A percentile compares a stretch with the other conserved stretches of the same genome.
These are phyloP conservation scores for Zoysia pacifica DNA, from an alignment of 176 grass and related monocot species.

Conservation along the genomic window DNA sequence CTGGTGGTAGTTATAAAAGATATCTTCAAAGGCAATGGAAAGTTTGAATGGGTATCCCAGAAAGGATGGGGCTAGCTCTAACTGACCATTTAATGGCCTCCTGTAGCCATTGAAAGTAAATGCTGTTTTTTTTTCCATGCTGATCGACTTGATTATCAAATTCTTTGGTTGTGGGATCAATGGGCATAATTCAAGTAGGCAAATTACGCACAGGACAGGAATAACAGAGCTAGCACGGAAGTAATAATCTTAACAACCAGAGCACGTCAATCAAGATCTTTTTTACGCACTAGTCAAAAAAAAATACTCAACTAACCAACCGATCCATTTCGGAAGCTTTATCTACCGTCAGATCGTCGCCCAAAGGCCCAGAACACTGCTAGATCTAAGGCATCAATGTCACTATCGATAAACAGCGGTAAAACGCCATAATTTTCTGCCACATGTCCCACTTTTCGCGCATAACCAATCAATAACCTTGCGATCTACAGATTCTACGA, in stretches of 20 bases:
- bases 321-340: no score
- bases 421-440: neutral
- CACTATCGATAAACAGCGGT: neutral
- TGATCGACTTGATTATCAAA: neutral
- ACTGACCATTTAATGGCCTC: no score
- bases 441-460: neutral
- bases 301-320: neutral
- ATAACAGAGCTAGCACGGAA: no score
- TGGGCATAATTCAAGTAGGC: neutral
- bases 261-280: neutral
- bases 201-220: neutral
- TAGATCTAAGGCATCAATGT: conserved; percentile 15
- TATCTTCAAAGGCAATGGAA: neutral
- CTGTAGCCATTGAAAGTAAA: neutral
- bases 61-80: neutral
- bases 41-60: neutral
- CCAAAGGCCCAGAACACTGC: neutral
- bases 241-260: neutral
- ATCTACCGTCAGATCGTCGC: neutral
- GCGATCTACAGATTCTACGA: conserved; percentile 25
- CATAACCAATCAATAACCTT: neutral
- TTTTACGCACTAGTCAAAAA: neutral
- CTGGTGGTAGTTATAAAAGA: neutral
- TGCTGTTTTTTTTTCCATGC: no score
- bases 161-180: neutral